Percentiles rank a stretch among this genome's conserved stretches.
Conservation (phyloP, 1,284 basidiomycete genomes). For the Pseudozyma pruni region DNA sequence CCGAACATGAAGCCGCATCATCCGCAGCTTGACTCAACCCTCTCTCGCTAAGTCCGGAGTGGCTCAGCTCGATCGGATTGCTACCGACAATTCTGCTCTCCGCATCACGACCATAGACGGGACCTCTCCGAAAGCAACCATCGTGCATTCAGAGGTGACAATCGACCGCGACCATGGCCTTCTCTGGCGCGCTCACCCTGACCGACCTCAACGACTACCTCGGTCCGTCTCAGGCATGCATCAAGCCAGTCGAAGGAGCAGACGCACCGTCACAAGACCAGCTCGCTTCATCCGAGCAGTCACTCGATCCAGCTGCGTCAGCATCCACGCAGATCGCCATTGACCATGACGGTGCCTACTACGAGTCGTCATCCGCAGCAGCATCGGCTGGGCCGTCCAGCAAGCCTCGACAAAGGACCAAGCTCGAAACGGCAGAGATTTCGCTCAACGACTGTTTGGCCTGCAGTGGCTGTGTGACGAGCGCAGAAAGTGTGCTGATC, state of each 20-base stretch:
- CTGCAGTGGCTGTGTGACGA: constrained; percentile 97
- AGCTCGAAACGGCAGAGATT: constrained; percentile 77
- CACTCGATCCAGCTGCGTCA: constrained; percentile 44
- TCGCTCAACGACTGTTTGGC: constrained; percentile 94
- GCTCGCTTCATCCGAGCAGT: constrained; percentile 55
- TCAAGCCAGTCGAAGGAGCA: constrained; percentile 81
- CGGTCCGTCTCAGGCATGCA: constrained; percentile 95
- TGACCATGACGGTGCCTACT: constrained; percentile 81
- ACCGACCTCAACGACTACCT: constrained; percentile 99
- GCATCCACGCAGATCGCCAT: constrained; percentile 86
- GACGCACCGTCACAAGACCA: constrained; percentile 13
- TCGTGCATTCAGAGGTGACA: too few species aligned
- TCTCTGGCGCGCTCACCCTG: constrained; percentile 82
- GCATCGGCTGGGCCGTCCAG: constrained; percentile 19
- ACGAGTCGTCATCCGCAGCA: constrained; percentile 71
- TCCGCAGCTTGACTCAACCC: constrained; percentile 1
- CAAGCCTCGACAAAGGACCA: constrained; percentile 60
- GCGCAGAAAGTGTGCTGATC: constrained; percentile 95
- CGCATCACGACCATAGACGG: too few species aligned
- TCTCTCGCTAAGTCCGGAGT: too few species aligned
- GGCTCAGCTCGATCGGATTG: too few species aligned
- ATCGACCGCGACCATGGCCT: too few species aligned
- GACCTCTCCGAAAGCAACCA: constrained; percentile 1
- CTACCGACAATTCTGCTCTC: too few species aligned
- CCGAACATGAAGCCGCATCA: constrained; percentile 4